A percentile compares a stretch with the other conserved stretches of the same genome.
phyloP scores from a whole-genome alignment of 129 eudicot species.

The Apium graveolens region DNA sequence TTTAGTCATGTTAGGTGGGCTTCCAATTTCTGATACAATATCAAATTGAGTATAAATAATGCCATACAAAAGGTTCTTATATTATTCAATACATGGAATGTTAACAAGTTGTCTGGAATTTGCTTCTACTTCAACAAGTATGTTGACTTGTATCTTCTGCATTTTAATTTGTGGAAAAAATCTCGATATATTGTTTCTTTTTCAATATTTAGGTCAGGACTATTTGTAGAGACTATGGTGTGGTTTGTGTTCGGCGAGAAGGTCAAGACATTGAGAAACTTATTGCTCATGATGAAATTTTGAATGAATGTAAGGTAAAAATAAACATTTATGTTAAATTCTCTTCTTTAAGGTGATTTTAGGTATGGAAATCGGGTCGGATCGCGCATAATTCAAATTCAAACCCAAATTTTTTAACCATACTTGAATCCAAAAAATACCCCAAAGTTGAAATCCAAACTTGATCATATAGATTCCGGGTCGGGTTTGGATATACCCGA shows the following conservation, averaged over 20 bases:
- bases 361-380: too few species aligned
- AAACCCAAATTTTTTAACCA: too few species aligned
- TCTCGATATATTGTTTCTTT: too few species aligned
- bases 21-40: not conserved
- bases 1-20: not conserved
- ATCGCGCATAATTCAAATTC: too few species aligned
- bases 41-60: not conserved
- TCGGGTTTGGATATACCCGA: too few species aligned
- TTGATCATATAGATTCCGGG: too few species aligned
- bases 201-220: slow-evolving; percentile 38
- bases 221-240: slow-evolving; percentile 76
- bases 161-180: not conserved
- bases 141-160: not conserved
- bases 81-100: too few species aligned
- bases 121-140: not conserved
- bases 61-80: too few species aligned
- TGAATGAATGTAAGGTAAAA: slow-evolving; percentile 53
- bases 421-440: too few species aligned
- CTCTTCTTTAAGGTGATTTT: not conserved
- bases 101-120: not conserved
- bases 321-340: not conserved
- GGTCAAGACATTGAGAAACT: slow-evolving; percentile 75
- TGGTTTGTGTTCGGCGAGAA: slow-evolving; percentile 81
- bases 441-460: too few species aligned
- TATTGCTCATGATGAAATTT: slow-evolving; percentile 38